Base-by-base conservation (phyloP, 2,329 filamentous ascomycete genomes). In the Apiospora pterosperma region DNA sequence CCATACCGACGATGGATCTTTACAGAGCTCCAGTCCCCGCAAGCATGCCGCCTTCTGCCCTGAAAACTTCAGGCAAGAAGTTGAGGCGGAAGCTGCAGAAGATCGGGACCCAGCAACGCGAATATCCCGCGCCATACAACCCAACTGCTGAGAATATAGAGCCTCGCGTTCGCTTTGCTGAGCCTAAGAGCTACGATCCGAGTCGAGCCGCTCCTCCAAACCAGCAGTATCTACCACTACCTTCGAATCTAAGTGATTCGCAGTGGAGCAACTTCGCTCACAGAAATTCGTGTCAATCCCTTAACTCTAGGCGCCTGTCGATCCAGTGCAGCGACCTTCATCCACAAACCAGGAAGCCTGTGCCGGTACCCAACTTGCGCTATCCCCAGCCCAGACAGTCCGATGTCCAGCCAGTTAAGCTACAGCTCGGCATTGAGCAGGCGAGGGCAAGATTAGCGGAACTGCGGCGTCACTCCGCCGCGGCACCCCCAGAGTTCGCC, bases 41-140 rank as follows among this genome's bases (percentile, higher is more conserved):
- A 28, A 55, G 23, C 36, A 19, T 36, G 48, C 48, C 23, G 16
- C 62, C 61, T 14, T 28, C 62, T 25, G 16, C 38, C 5, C 6
- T 65, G 11, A 74, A 72, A 63, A 66, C 70, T 12, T 72, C 75
- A 23, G 68, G 71, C 60, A 75, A 73, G 65, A 75, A 70, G 63
- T 67, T 74, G 62, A 70, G 74, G 65, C 69, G 71, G 62, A 76
- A 72, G 65, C 68, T 73, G 36, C 73, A 75, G 62, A 76, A 76
- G 62, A 68, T 72, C 63, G 67, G 69, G 61, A 63, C 63, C 28
- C 69, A 68, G 62, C 69, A 70, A 62, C 68, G 70, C 12, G 69
- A 67, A 60, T 67, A 69, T 31, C 70, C 67, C 31, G 60, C 69
- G 52, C 67, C 66, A 28, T 66, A 68, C 59, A 68, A 67, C 67